These are phyloP conservation scores for Hygrocybe punicea DNA, from an alignment of 768 basidiomycete species.

Conservation along the genomic window DNA sequence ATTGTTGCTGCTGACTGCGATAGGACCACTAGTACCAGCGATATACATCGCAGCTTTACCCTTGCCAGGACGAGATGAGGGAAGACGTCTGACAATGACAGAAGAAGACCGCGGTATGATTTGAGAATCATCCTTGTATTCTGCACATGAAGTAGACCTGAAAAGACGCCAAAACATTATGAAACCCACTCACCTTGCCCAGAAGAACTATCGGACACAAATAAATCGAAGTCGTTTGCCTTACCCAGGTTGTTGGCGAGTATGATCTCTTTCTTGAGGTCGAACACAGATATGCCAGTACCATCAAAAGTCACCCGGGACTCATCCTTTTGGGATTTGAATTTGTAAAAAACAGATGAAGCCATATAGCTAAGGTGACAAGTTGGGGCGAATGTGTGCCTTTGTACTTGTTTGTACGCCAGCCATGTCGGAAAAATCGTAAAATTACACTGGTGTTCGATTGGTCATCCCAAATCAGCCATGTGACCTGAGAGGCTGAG, in stretches of 20 bases:
- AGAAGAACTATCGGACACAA: conserved; percentile 76
- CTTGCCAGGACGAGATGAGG: conserved; percentile 75
- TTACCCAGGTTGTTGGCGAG: conserved; percentile 93
- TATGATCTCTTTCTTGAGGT: conserved; percentile 98
- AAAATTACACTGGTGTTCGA: too few relatives aligned
- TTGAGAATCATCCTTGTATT: conserved; percentile 86
- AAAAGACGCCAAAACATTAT: background rate
- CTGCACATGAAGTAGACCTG: conserved; percentile 38
- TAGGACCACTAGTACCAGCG: conserved; percentile 38
- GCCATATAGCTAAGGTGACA: conserved; percentile 58
- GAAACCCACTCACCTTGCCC: conserved; percentile 71
- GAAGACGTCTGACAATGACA: conserved; percentile 87
- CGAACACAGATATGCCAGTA: conserved; percentile 98
- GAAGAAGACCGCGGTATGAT: conserved; percentile 95
- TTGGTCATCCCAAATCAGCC: too few relatives aligned
- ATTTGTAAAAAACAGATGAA: conserved; percentile 97
- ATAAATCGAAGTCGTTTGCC: conserved; percentile 95
- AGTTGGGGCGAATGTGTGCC: too few relatives aligned
- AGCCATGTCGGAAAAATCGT: too few relatives aligned
- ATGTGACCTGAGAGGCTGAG: too few relatives aligned
- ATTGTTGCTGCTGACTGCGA: conserved; percentile 20
- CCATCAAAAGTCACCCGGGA: conserved; percentile 96
- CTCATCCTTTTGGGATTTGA: conserved; percentile 92
- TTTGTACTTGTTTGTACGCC: too few relatives aligned
- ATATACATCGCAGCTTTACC: conserved; percentile 79